Evolutionary conservation across 176 grass and related monocot species (phyloP).

Genomic region (Bonia amplexicaulis): DNA sequence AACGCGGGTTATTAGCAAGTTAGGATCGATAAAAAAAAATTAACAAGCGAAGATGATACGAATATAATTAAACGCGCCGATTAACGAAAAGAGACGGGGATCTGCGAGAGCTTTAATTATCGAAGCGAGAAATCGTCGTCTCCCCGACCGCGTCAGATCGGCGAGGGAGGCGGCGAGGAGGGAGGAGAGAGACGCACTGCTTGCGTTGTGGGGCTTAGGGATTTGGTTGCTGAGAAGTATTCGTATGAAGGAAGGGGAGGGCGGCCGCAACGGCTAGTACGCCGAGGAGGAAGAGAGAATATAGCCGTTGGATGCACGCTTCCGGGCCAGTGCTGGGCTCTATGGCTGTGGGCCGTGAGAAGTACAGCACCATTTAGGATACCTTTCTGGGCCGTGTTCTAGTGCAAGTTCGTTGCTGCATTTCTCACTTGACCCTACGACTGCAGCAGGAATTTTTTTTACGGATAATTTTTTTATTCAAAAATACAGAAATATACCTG

Average conservation of each 20-base stretch:
- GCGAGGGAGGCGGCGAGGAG: constrained; percentile 5
- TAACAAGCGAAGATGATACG: background rate
- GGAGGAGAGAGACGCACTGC: background rate
- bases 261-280: constrained; percentile 35
- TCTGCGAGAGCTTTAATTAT: background rate
- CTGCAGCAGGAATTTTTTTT: no score
- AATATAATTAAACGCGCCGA: background rate
- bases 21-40: background rate
- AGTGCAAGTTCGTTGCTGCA: background rate
- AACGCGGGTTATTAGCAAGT: background rate
- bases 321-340: background rate
- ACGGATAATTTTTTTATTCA: no score
- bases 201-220: constrained; percentile 30
- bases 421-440: background rate
- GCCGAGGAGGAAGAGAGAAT: background rate
- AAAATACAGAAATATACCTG: no score
- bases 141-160: constrained; percentile 5
- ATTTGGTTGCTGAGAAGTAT: background rate
- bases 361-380: background rate
- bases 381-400: background rate
- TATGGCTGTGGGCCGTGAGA: background rate
- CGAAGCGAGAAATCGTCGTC: background rate
- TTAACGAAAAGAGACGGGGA: background rate
- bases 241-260: constrained; percentile 17
- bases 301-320: constrained; percentile 30